These are phyloP conservation scores for Erigeron canadensis DNA, from an alignment of 129 eudicot genomes.

Conservation along the genomic window DNA sequence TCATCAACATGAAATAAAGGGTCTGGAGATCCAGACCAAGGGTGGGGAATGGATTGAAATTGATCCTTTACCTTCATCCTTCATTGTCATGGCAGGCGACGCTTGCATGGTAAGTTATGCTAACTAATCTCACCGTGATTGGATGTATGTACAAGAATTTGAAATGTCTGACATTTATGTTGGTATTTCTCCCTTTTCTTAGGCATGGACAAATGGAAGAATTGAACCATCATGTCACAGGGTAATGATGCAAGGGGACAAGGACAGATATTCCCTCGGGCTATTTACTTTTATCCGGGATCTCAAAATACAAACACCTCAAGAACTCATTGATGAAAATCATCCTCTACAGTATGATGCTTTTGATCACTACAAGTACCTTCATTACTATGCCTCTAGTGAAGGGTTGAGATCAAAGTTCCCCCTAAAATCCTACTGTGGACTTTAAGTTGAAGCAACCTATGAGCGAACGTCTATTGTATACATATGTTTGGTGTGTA, in stretches of 20 bases:
- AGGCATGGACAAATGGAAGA: conserved; percentile 77
- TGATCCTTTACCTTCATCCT: conserved; percentile 54
- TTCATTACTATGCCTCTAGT: conserved; percentile 35
- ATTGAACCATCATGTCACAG: conserved; percentile 49
- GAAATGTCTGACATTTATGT: not conserved
- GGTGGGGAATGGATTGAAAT: conserved; percentile 51
- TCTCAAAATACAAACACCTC: conserved; percentile 38
- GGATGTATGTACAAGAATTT: not conserved
- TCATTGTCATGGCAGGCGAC: conserved; percentile 67
- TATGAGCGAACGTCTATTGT: too few relatives aligned
- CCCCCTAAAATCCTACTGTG: conserved; percentile 51
- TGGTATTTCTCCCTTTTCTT: not conserved
- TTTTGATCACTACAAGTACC: conserved; percentile 57
- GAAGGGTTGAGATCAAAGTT: conserved; percentile 49
- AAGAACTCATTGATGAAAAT: conserved; percentile 49
- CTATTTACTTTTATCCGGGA: conserved; percentile 55
- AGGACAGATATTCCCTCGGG: conserved; percentile 52
- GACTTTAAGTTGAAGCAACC: conserved; percentile 36
- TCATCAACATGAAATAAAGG: conserved; percentile 51
- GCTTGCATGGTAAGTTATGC: conserved; percentile 43
- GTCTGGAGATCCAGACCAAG: conserved; percentile 49
- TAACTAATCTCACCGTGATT: not conserved
- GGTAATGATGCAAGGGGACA: conserved; percentile 51
- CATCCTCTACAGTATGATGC: conserved; percentile 45
- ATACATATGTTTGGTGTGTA: not conserved